Conservation (phyloP, 768 basidiomycete genomes). For the Agaricus sinodeliciosus region DNA sequence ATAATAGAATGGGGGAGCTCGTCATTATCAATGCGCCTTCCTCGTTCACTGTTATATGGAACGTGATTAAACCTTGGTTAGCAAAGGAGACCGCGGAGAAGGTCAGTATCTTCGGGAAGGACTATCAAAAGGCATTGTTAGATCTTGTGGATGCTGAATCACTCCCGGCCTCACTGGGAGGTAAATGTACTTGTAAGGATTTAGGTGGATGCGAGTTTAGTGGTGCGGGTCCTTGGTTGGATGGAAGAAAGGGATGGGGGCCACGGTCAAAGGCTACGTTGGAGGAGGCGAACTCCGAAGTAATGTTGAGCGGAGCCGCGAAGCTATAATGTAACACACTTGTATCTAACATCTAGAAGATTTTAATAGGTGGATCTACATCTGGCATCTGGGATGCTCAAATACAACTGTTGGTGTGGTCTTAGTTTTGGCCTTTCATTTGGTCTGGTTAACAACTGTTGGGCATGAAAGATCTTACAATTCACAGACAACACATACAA, state of each 20-base stretch:
- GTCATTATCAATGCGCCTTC: slow-evolving; percentile 67
- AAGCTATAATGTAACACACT: no score
- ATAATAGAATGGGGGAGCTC: slow-evolving; percentile 61
- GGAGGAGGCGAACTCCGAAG: neutral
- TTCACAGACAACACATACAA: no score
- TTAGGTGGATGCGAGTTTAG: slow-evolving; percentile 55
- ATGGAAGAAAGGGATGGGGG: slow-evolving; percentile 47
- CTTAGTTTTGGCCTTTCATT: no score
- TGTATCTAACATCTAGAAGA: no score
- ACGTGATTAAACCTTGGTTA: slow-evolving; percentile 62
- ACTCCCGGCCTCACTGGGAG: slow-evolving; percentile 56
- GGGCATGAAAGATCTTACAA: no score
- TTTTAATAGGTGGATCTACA: no score
- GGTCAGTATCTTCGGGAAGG: slow-evolving; percentile 55
- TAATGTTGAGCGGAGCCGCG: neutral
- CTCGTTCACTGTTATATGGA: slow-evolving; percentile 71
- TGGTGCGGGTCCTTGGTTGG: slow-evolving; percentile 67
- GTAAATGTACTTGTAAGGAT: slow-evolving; percentile 53
- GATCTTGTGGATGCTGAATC: slow-evolving; percentile 57
- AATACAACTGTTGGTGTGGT: no score
- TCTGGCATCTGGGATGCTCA: no score
- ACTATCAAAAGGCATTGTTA: slow-evolving; percentile 52
- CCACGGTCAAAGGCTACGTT: slow-evolving; percentile 21
- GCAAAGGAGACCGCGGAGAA: slow-evolving; percentile 67
- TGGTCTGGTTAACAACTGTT: no score